Conservation (phyloP, 2,329 filamentous ascomycete species). For the Colletotrichum sansevieriae region DNA sequence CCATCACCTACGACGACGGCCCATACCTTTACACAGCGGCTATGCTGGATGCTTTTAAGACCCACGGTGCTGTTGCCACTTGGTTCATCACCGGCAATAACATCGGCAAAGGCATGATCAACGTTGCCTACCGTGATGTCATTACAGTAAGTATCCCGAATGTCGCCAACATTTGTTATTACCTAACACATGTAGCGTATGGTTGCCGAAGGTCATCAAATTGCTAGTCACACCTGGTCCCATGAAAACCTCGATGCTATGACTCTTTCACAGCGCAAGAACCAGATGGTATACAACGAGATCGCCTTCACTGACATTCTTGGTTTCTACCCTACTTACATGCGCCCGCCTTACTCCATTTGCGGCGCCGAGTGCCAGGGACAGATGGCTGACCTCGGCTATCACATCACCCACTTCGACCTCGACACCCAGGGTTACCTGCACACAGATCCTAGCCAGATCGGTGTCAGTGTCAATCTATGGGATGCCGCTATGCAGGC, state of each 20-base stretch:
- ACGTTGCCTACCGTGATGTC: slow-evolving; percentile 49
- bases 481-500: slow-evolving; percentile 51
- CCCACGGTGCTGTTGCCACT: slow-evolving; percentile 50
- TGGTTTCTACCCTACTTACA: slow-evolving; percentile 61
- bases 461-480: slow-evolving; percentile 49
- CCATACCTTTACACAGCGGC: slow-evolving; percentile 51
- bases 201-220: slow-evolving; percentile 60
- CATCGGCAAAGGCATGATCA: slow-evolving; percentile 51
- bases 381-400: slow-evolving; percentile 37
- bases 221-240: slow-evolving; percentile 62
- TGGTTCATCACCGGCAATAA: slow-evolving; percentile 55
- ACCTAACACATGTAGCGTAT: slow-evolving; percentile 51
- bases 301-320: slow-evolving; percentile 58
- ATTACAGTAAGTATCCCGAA: slow-evolving; percentile 48
- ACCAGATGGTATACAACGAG: slow-evolving; percentile 61
- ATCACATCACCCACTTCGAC: slow-evolving; percentile 40
- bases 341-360: slow-evolving; percentile 48
- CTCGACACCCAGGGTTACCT: slow-evolving; percentile 49
- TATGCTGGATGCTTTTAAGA: slow-evolving; percentile 53
- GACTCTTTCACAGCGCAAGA: slow-evolving; percentile 48
- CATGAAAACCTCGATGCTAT: slow-evolving; percentile 57
- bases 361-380: slow-evolving; percentile 43
- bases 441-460: slow-evolving; percentile 38
- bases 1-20: slow-evolving; percentile 55
- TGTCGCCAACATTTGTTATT: accelerated